Evolutionary conservation across 768 basidiomycete genomes (phyloP), one percentile per base, ranked within the genome.

Genomic region (Thelephora aurantiotincta): DNA sequence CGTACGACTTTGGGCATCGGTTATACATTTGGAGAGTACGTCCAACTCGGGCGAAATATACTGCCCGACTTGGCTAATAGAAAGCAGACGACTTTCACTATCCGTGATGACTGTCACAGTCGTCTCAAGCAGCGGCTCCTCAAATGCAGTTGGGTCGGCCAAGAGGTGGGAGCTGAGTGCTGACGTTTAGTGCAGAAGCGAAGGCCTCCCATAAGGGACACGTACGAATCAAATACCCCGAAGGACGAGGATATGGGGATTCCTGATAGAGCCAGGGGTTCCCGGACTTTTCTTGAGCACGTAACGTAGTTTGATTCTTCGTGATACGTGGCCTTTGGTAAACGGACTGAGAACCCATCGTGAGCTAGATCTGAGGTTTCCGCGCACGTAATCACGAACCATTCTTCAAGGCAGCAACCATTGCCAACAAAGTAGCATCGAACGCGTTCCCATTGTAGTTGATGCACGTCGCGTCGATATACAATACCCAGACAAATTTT

Each of bases 371-470:
- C n/a, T 23, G 47, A 47, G 26, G 26, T 4, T 30, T 30, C 26
- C 26, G 26, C 26, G 5, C 26, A 30, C 26, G 12, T 30, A 37
- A 45, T 33, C 1, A 67, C 85, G 44, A 55, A 94, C 92, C 84
- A 51, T 91, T 89, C 60, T 70, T 74, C 38, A 98, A 66, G 5
- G 94, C 92, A 7, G 84, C 79, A 44, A 91, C 76, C 71, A 93
- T 85, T 0, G 90, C 89, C 18, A 97, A 60, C 9, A 97, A 69
- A 0, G 88, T 74, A 0, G 96, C 90, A 54, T 99, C 96, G 50
- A 93, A 90, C 1, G 74, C 84, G 58, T 97, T 98, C 5, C 96
- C 96, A 60, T 98, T 93, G 59, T 94, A 96, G 65, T 96, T 98
- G 53, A 99, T 88, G 60, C 94, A 97, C 0, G 83, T 87, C 23